These are phyloP conservation scores for Macrocybe gigantea DNA, from an alignment of 768 basidiomycete genomes.

Conservation along the genomic window DNA sequence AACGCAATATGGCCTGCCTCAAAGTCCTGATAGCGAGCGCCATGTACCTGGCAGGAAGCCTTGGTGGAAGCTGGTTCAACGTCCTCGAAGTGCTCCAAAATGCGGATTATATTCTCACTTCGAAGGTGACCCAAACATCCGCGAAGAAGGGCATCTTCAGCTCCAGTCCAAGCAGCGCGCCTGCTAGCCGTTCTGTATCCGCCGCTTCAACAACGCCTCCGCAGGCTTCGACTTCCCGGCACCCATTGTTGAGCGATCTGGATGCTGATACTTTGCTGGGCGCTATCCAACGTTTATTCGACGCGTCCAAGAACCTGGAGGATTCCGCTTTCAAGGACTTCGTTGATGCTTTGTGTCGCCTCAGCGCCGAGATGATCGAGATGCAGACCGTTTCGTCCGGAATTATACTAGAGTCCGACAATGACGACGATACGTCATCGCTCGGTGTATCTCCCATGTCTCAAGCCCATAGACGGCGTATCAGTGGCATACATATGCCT, in stretches of 20 bases:
- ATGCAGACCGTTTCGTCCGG: conserved; percentile 58
- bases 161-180: conserved; percentile 21
- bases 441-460: conserved; percentile 33
- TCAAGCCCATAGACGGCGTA: conserved; percentile 55
- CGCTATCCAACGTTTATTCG: conserved; percentile 81
- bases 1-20: conserved; percentile 87
- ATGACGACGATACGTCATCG: conserved; percentile 32
- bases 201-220: conserved; percentile 15
- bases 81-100: conserved; percentile 91
- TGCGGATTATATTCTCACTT: conserved; percentile 84
- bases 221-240: conserved; percentile 27
- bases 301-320: conserved; percentile 78
- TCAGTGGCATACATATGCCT: conserved; percentile 86
- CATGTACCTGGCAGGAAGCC: conserved; percentile 75
- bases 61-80: conserved; percentile 90
- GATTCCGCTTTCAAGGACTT: conserved; percentile 81
- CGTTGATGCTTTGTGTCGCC: conserved; percentile 66
- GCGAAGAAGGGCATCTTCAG: conserved; percentile 25
- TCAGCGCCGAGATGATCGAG: conserved; percentile 91
- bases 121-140: conserved; percentile 40
- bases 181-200: conserved; percentile 34
- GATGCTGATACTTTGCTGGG: conserved; percentile 70
- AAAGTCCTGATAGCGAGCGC: conserved; percentile 76
- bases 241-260: conserved; percentile 65
- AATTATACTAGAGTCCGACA: conserved; percentile 27